Evolutionary conservation across 805 yeast genomes (phyloP), one percentile per base, ranked within the genome.

Genomic region (Danielozyma ontarioensis): DNA sequence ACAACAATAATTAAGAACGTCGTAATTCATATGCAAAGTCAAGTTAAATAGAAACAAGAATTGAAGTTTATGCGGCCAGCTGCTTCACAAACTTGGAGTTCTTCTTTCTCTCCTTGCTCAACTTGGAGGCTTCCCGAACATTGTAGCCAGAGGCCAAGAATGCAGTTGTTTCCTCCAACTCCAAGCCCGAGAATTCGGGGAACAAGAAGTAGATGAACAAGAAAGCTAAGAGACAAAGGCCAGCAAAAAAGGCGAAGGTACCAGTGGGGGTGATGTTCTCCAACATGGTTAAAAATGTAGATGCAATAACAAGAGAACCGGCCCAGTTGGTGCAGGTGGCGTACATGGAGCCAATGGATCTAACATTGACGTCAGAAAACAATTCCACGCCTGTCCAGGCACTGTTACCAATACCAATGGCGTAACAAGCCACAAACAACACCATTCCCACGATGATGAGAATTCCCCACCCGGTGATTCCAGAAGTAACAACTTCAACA

Each of bases 331-430:
- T 80, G 12, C 93, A 90, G 10, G 97, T 86, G 2, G 96, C 88
- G 50, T 77, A 81, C 37, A 95, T 85, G 7, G 88, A 80, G 40
- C 97, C 97, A 29, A 87, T 72, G 38, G 96, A 95, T 57, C 98
- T 78, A 22, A 90, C 96, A 41, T 79, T 76, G 17, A 66, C 70
- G 70, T 89, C 95, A 23, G 97, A 93, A 65, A 93, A 88, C 52
- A 90, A 67, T 62, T 90, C 98, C 36, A 90, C 83, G 55, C 93
- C 97, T 55, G 90, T 96, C 98, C 98, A 90, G 36, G 97, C 97
- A 35, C 87, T 93, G 58, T 90, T 89, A 63, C 98, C 98, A 46
- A 89, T 85, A 46, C 97, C 97, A 45, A 86, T 68, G 31, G 97
- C 96, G 56, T 89, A 90, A 34, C 82, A 78, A 3, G 95, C 96